A percentile compares a stretch with the other conserved stretches of the same genome.
phyloP scores from a whole-genome alignment of 2,329 filamentous ascomycete species.

The Thielaviopsis musarum region DNA sequence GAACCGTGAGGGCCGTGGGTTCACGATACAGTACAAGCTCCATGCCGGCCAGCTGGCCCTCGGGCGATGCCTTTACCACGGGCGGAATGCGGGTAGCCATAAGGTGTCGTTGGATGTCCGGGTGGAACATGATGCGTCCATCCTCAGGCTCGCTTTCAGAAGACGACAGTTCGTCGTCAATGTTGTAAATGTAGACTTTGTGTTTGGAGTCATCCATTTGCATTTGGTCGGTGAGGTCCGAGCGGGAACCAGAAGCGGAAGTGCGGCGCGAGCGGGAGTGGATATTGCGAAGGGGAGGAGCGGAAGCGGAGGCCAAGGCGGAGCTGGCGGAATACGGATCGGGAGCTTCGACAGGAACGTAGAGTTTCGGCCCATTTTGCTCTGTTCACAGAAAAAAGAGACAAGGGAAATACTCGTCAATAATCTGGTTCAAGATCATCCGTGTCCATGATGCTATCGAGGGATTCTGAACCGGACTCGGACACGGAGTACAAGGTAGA shows the following conservation, averaged over 20 bases:
- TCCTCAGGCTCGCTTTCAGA: constrained; percentile 35
- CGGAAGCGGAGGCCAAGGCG: constrained; percentile 2
- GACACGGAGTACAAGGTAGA: constrained; percentile 7
- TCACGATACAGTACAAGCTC: constrained; percentile 75
- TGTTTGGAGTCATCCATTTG: constrained; percentile 72
- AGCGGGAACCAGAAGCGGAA: constrained; percentile 7
- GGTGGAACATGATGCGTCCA: constrained; percentile 57
- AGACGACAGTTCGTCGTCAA: constrained; percentile 68
- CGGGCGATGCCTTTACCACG: constrained; percentile 27
- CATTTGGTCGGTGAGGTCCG: constrained; percentile 38
- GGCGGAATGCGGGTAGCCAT: constrained; percentile 50
- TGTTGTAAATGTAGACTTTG: constrained; percentile 78
- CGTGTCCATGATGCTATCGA: constrained; percentile 10
- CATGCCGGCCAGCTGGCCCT: constrained; percentile 32
- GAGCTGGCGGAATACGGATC: constrained; percentile 12
- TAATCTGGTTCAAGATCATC: constrained; percentile 15
- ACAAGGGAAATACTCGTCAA: constrained; percentile 6
- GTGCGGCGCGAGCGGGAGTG: constrained; percentile 9
- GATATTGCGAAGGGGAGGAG: constrained; percentile 12
- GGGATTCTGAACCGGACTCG: constrained; percentile 6
- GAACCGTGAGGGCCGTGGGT: constrained; percentile 58
- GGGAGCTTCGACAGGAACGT: constrained; percentile 44
- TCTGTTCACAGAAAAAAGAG: constrained; percentile 26
- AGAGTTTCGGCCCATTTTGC: constrained; percentile 44
- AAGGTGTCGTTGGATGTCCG: constrained; percentile 72